Conservation (phyloP, 2,329 filamentous ascomycete species). For the Aspergillus candidus region DNA sequence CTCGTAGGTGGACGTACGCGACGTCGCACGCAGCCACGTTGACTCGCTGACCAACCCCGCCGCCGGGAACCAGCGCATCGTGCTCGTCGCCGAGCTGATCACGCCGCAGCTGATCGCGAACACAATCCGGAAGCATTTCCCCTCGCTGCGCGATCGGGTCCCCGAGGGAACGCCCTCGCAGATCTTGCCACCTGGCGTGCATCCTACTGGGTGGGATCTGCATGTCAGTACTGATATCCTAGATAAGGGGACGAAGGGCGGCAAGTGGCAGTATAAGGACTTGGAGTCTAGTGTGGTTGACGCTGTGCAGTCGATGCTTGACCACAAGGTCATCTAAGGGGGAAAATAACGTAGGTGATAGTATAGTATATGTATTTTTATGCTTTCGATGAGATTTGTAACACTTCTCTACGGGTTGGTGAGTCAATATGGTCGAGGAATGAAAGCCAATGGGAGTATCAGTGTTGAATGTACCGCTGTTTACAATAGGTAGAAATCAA, state of each 20-base stretch:
- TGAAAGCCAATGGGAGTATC: too few species aligned
- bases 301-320: constrained; percentile 20
- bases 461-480: too few species aligned
- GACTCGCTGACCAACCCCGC: constrained; percentile 6
- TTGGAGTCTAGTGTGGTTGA: constrained; percentile 23
- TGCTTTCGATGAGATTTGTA: neutral
- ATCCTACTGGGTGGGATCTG: constrained; percentile 19
- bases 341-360: neutral
- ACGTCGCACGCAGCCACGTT: constrained; percentile 10
- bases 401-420: neutral
- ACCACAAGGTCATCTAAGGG: neutral
- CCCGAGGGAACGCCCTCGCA: constrained; percentile 37
- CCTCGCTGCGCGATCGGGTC: constrained; percentile 45
- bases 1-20: constrained; percentile 9
- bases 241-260: constrained; percentile 10
- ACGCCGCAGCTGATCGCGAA: constrained; percentile 43
- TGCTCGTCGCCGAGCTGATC: constrained; percentile 45
- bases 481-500: too few species aligned
- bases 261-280: constrained; percentile 19
- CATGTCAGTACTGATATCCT: constrained; percentile 10
- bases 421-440: too few species aligned
- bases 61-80: constrained; percentile 36
- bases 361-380: neutral
- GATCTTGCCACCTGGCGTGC: constrained; percentile 15
- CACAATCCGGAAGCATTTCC: constrained; percentile 45